phyloP scores from a whole-genome alignment of 805 yeast species.

The Candida adriatica region DNA sequence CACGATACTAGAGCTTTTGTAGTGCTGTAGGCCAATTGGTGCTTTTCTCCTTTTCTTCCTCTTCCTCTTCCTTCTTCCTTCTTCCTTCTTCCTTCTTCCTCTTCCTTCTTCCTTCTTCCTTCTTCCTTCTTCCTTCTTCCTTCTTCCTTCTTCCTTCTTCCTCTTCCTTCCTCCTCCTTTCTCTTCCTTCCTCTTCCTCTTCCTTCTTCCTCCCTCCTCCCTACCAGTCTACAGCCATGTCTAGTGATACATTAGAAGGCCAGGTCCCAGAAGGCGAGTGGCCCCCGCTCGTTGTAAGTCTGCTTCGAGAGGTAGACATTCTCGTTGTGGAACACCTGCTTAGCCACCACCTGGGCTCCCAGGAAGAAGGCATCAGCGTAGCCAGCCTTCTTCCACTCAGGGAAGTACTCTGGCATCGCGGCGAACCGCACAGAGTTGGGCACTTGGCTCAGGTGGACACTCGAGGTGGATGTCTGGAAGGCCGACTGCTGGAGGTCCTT shows the following conservation, averaged over 20 bases:
- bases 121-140: too few relatives aligned
- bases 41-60: not conserved
- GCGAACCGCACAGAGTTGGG: conserved; percentile 69
- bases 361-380: conserved; percentile 72
- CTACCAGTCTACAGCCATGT: too few relatives aligned
- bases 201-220: too few relatives aligned
- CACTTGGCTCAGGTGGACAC: conserved; percentile 48
- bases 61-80: not conserved
- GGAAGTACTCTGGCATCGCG: conserved; percentile 84
- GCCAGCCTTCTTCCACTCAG: conserved; percentile 84
- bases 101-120: too few relatives aligned
- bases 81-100: too few relatives aligned
- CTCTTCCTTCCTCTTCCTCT: too few relatives aligned
- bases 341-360: conserved; percentile 84
- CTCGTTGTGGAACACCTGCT: conserved; percentile 72
- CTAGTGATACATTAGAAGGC: too few relatives aligned
- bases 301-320: conserved; percentile 57
- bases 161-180: too few relatives aligned
- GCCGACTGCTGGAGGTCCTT: conserved; percentile 24
- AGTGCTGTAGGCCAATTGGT: not conserved
- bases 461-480: conserved; percentile 20
- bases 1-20: too few relatives aligned
- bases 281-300: conserved; percentile 74
- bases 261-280: conserved; percentile 72
- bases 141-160: too few relatives aligned